Evolutionary conservation across 176 grass and related monocot species (phyloP), one percentile per base, ranked within the genome.

Genomic region (Raddia distichophylla): DNA sequence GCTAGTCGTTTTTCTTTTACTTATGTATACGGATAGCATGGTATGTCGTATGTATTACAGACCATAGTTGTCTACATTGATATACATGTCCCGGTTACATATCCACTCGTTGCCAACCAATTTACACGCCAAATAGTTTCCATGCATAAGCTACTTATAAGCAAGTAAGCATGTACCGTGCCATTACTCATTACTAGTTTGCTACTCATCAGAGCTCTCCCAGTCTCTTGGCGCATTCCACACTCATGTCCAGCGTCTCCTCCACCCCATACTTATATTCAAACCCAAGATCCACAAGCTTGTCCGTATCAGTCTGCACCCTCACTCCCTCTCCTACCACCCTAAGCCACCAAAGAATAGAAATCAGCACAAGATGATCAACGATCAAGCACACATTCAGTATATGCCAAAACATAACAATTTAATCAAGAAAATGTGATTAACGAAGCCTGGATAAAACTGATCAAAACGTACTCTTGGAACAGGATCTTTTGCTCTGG

Each of bases 201-300:
- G 37, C 37, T 40, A 40, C 37, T 2, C 37, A 40, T 88, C 34
- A 90, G 55, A 94, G 75, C 44, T 20, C 69, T 37, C 80, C 75
- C 9, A 91, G 1, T 11, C 84, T 87, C 85, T 84, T 87, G 67
- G 80, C 84, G 68, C 90, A 95, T 52, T 86, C 81, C 14, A 95
- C 81, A 60, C 69, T 87, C 65, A 33, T 13, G 50, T 80, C 81
- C 13, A 95, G 12, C 78, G 84, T 83, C 69, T 95, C 79, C 51
- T 93, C 90, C 71, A 84, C 79, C 0, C 66, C 74, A 22, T 93
- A 88, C 56, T 42, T 92, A 51, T 84, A 95, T 37, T 54, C 88
- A 65, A 95, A 95, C 3, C 90, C 90, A 60, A 88, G 19, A 48
- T 95, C 85, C 76, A 46, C 82, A 0, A 95, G 77, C 43, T 90